Conservation (phyloP, 331 rosid species). For the Pyracantha coccinea region DNA sequence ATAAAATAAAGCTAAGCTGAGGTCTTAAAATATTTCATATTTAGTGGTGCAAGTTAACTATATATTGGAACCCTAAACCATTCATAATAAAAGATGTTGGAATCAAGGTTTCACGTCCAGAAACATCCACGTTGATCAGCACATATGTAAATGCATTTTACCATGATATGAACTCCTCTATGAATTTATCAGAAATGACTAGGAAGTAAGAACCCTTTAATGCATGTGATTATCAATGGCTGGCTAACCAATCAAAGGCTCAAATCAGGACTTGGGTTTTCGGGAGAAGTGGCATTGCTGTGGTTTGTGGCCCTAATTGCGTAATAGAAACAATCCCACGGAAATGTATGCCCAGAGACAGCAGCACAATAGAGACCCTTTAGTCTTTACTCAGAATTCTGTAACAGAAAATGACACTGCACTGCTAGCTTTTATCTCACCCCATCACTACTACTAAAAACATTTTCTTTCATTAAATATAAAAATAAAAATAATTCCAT, state of each 20-base stretch:
- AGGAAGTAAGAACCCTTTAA: not conserved
- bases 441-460: constrained; percentile 25
- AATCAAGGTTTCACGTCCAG: not conserved
- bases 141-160: not conserved
- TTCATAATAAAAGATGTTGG: not conserved
- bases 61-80: not conserved
- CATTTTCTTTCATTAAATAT: not conserved
- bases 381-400: constrained; percentile 36
- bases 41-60: not conserved
- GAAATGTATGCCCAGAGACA: constrained; percentile 57
- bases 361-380: constrained; percentile 4
- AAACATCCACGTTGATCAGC: not conserved
- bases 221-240: not conserved
- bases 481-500: not conserved
- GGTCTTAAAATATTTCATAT: too few relatives aligned
- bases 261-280: not conserved
- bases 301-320: constrained; percentile 7
- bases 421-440: constrained; percentile 53
- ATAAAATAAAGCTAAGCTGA: too few relatives aligned
- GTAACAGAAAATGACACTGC: constrained; percentile 84
- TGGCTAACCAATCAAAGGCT: not conserved
- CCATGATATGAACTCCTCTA: not conserved
- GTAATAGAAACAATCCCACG: constrained; percentile 43
- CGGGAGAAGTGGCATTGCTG: constrained; percentile 18
- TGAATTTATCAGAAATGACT: not conserved